Evolutionary conservation across 2,329 filamentous ascomycete genomes (phyloP).

Genomic region (Metarhizium robertsii): DNA sequence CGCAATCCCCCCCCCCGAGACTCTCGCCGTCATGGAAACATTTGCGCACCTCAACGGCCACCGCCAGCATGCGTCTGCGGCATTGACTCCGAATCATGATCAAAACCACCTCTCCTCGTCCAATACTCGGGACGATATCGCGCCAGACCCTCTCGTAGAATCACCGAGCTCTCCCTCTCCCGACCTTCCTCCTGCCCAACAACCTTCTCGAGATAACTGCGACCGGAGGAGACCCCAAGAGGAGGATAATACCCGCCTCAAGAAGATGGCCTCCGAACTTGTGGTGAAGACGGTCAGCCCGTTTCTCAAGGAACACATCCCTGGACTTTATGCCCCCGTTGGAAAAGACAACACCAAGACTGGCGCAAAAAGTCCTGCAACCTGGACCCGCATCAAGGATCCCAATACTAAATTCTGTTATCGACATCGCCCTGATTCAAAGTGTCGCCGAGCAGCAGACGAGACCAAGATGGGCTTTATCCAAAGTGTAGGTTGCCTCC

Average conservation of each 20-base stretch:
- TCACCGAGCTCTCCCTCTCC: not conserved
- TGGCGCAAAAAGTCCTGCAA: slow-evolving; percentile 11
- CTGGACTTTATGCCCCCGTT: slow-evolving; percentile 74
- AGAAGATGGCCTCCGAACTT: slow-evolving; percentile 54
- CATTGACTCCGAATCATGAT: not conserved
- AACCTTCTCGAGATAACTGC: slow-evolving; percentile 34
- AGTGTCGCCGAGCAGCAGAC: slow-evolving; percentile 86
- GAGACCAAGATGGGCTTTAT: slow-evolving; percentile 94
- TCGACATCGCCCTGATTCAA: slow-evolving; percentile 84
- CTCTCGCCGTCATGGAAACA: slow-evolving; percentile 2
- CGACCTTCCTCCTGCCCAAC: slow-evolving; percentile 10
- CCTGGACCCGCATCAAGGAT: slow-evolving; percentile 30
- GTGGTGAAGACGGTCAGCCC: slow-evolving; percentile 74
- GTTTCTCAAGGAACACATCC: slow-evolving; percentile 86
- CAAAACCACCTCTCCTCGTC: not conserved
- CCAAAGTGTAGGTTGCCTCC: slow-evolving; percentile 56
- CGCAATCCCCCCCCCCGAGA: not conserved
- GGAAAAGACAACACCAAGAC: slow-evolving; percentile 40
- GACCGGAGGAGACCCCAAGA: slow-evolving; percentile 41
- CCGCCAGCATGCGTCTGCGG: slow-evolving; percentile 2
- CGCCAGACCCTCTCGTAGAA: not conserved
- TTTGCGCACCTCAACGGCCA: slow-evolving; percentile 2
- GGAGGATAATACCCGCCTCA: slow-evolving; percentile 37
- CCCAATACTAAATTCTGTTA: slow-evolving; percentile 92
- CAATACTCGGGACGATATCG: not conserved